Percentiles rank a stretch among this genome's conserved stretches.
These are phyloP conservation scores for Sabuloglossum arenarium DNA, from an alignment of 495 filamentous ascomycete genomes.

Conservation along the genomic window DNA sequence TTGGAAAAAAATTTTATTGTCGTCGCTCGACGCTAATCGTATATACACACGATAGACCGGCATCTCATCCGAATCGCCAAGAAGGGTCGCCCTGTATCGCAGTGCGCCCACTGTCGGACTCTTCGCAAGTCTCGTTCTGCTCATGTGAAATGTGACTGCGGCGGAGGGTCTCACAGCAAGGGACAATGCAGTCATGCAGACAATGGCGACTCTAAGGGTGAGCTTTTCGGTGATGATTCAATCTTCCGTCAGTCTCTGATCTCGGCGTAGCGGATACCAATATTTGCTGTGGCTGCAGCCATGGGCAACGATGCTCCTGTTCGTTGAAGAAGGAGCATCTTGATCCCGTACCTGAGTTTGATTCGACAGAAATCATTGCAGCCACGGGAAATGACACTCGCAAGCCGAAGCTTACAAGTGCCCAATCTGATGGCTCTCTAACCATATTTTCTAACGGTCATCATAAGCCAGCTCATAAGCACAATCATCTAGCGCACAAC, in stretches of 20 bases:
- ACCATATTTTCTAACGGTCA: slow-evolving; percentile 84
- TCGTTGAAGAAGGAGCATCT: slow-evolving; percentile 69
- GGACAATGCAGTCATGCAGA: slow-evolving; percentile 36
- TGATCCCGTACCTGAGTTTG: slow-evolving; percentile 50
- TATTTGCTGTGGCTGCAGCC: slow-evolving; percentile 60
- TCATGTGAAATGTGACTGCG: slow-evolving; percentile 94
- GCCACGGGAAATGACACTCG: slow-evolving; percentile 28
- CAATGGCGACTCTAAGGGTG: slow-evolving; percentile 35
- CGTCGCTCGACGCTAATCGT: slow-evolving; percentile 12
- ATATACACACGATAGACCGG: slow-evolving; percentile 39
- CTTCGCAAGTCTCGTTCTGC: slow-evolving; percentile 94
- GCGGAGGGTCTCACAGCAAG: slow-evolving; percentile 59
- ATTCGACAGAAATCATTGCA: slow-evolving; percentile 26
- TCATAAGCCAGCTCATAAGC: slow-evolving; percentile 80
- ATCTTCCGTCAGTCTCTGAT: slow-evolving; percentile 17
- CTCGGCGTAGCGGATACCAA: slow-evolving; percentile 37
- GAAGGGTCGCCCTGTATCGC: slow-evolving; percentile 93
- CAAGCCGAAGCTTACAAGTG: slow-evolving; percentile 57
- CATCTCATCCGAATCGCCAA: slow-evolving; percentile 92
- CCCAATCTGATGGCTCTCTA: slow-evolving; percentile 64
- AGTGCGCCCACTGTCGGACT: slow-evolving; percentile 91
- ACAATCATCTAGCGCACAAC: slow-evolving; percentile 69
- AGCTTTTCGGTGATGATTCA: slow-evolving; percentile 23
- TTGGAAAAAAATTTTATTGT: neutral
- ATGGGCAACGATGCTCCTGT: slow-evolving; percentile 83